Percentiles rank a stretch among this genome's conserved stretches.
Evolutionary conservation across 768 basidiomycete species (phyloP).

Genomic region (Xanthoconium purpureum): DNA sequence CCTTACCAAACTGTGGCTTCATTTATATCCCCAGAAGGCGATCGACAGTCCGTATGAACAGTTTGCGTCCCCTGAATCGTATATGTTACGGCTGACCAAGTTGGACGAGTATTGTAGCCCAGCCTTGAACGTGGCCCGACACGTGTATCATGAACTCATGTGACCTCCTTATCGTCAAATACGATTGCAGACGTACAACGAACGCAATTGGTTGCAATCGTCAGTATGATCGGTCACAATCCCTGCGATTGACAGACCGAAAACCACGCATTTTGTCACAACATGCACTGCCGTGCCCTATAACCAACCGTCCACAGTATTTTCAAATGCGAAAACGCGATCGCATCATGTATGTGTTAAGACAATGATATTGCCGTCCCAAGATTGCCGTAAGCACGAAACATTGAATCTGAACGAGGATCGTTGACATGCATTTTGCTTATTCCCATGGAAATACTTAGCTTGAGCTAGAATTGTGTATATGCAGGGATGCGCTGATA

Average conservation of each 20-base stretch:
- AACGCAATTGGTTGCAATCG: background rate
- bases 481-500: conserved; percentile 14
- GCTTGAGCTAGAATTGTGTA: background rate
- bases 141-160: conserved; percentile 20
- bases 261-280: background rate
- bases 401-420: background rate
- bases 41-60: conserved; percentile 14
- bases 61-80: conserved; percentile 5
- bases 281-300: background rate
- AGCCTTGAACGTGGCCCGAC: conserved; percentile 13
- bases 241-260: background rate
- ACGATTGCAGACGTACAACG: conserved; percentile 1
- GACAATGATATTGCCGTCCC: background rate
- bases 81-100: background rate
- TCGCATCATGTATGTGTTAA: background rate
- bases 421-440: background rate
- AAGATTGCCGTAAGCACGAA: background rate
- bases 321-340: conserved; percentile 16
- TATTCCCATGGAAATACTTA: background rate
- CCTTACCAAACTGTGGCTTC: conserved; percentile 13
- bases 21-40: conserved; percentile 20
- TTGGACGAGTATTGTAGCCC: background rate
- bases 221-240: background rate
- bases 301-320: background rate
- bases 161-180: conserved; percentile 29